Evolutionary conservation across 371 early-diverging fungal genomes (phyloP).

Genomic region (Smittium mucronatum): DNA sequence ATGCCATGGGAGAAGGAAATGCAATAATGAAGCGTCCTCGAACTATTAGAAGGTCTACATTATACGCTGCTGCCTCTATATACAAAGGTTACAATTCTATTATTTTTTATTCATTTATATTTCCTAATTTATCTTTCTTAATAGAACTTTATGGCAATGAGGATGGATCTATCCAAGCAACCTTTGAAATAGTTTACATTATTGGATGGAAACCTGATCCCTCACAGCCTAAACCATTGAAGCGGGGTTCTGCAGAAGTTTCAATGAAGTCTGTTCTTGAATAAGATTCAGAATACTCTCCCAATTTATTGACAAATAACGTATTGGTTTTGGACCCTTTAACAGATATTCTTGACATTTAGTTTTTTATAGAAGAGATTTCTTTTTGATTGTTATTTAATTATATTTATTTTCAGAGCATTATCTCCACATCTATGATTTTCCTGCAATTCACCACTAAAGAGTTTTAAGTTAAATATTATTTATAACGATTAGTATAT

Average conservation of each 20-base stretch:
- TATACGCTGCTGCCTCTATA: conserved; percentile 71
- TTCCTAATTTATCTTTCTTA: conserved; percentile 6
- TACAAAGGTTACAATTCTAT: conserved; percentile 61
- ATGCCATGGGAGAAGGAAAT: conserved; percentile 90
- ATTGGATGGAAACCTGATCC: conserved; percentile 57
- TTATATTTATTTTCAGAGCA: no score
- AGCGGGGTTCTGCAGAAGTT: conserved; percentile 39
- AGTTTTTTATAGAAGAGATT: background rate
- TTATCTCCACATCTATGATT: no score
- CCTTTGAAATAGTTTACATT: conserved; percentile 79
- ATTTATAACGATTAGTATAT: no score
- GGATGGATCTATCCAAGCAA: conserved; percentile 87
- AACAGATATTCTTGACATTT: background rate
- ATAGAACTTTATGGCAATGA: conserved; percentile 74
- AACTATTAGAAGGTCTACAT: conserved; percentile 58
- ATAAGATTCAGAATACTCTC: no score
- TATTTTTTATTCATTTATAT: conserved; percentile 4
- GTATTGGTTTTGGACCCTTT: background rate
- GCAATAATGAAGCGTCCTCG: conserved; percentile 64
- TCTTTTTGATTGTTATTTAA: background rate
- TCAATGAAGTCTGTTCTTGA: conserved; percentile 32
- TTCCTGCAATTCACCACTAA: no score
- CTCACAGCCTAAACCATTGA: conserved; percentile 44
- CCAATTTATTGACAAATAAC: background rate
- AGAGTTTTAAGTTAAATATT: no score